A percentile compares a stretch with the other conserved stretches of the same genome.
These are phyloP conservation scores for Exobasidium rhododendri DNA, from an alignment of 1,284 basidiomycete genomes.

Conservation along the genomic window DNA sequence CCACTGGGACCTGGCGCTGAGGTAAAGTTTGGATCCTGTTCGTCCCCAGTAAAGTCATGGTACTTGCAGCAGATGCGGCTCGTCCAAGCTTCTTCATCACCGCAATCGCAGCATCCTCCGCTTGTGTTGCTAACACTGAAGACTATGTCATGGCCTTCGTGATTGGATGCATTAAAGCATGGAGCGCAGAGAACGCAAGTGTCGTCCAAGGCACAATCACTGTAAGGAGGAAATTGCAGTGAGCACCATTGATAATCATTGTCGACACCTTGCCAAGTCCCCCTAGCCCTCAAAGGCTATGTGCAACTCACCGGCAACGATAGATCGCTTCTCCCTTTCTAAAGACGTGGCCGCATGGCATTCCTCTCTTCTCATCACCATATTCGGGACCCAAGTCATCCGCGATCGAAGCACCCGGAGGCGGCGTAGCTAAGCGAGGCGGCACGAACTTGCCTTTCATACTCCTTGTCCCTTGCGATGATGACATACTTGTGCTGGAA, in stretches of 20 bases:
- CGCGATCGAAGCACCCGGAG: constrained; percentile 22
- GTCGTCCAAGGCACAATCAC: constrained; percentile 52
- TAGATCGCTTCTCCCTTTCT: constrained; percentile 55
- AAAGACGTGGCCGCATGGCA: constrained; percentile 55
- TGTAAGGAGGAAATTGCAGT: neutral
- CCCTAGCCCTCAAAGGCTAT: too few relatives aligned
- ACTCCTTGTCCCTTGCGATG: neutral
- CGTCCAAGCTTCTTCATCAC: constrained; percentile 53
- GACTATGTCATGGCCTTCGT: constrained; percentile 50
- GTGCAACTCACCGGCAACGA: constrained; percentile 45
- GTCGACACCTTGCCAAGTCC: too few relatives aligned
- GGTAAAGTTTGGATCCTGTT: neutral
- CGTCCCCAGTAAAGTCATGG: constrained; percentile 20
- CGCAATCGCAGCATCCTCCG: constrained; percentile 54
- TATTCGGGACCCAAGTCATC: constrained; percentile 42
- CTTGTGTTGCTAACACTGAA: constrained; percentile 46
- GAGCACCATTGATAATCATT: neutral
- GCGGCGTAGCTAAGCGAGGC: constrained; percentile 10
- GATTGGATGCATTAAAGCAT: constrained; percentile 49
- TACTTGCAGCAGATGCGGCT: constrained; percentile 44
- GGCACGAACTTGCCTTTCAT: constrained; percentile 10
- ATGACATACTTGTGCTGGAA: constrained; percentile 9
- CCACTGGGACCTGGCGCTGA: constrained; percentile 2
- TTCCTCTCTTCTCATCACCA: constrained; percentile 42
- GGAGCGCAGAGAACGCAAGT: constrained; percentile 53